phyloP scores from a whole-genome alignment of 83 land plant genomes.

The Isoetes engelmannii region DNA sequence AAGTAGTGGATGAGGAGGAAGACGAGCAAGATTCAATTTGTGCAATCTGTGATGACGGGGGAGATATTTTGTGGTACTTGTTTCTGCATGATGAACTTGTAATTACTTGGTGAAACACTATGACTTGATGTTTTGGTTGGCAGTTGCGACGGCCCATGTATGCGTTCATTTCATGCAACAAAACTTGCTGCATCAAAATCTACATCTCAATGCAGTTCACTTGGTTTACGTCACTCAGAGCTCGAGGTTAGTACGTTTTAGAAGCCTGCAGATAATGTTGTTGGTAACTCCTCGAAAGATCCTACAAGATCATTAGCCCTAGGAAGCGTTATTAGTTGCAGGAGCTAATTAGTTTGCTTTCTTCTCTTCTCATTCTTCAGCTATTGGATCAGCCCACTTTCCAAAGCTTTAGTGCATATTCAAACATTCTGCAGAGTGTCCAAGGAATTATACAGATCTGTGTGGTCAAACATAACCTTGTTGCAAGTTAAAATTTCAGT shows the following conservation, averaged over 20 bases:
- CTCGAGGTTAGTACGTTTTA: not conserved
- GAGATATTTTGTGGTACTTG: not conserved
- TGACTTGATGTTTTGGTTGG: too few relatives aligned
- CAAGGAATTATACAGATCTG: not conserved
- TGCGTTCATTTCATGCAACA: constrained; percentile 10
- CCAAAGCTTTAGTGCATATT: too few relatives aligned
- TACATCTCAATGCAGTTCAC: not conserved
- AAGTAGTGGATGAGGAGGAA: too few relatives aligned
- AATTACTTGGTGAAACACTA: not conserved
- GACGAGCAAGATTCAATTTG: not conserved
- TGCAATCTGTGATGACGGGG: not conserved
- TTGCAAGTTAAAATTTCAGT: not conserved
- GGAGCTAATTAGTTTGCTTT: too few relatives aligned
- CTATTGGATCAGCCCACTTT: too few relatives aligned
- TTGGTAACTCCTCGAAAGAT: too few relatives aligned
- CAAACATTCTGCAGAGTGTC: too few relatives aligned
- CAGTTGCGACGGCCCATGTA: constrained; percentile 9
- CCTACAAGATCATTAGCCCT: too few relatives aligned
- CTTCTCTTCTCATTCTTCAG: too few relatives aligned
- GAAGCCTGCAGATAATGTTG: not conserved
- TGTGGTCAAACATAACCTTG: too few relatives aligned
- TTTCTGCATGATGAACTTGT: not conserved
- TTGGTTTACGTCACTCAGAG: not conserved
- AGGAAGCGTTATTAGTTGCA: too few relatives aligned
- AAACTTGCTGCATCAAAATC: constrained; percentile 2